Evolutionary conservation across 2,329 filamentous ascomycete genomes (phyloP).

Genomic region (Neofusicoccum kwambonambiense): DNA sequence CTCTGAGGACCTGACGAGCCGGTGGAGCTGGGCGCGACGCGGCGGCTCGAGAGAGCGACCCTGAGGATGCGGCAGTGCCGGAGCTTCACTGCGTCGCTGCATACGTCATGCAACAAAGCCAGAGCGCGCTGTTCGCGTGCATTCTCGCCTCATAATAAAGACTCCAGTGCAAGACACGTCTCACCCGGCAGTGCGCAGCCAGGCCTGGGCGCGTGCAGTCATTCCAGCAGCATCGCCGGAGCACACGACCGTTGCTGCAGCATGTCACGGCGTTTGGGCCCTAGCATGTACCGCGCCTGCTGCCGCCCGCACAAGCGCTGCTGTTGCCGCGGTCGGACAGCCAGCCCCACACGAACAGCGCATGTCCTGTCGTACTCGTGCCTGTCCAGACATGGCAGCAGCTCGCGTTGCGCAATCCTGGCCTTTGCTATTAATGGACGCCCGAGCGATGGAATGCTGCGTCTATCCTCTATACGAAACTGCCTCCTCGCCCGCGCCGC

Average conservation of each 20-base stretch:
- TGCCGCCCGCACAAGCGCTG: not conserved
- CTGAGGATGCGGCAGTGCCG: conserved; percentile 5
- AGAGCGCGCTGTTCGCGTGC: conserved; percentile 9
- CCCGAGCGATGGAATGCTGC: not conserved
- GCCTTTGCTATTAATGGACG: conserved; percentile 3
- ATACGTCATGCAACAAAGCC: not conserved
- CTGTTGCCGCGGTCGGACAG: not conserved
- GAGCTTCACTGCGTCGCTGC: not conserved
- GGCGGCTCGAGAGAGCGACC: not conserved
- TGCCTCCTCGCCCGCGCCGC: not conserved
- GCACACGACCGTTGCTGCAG: conserved; percentile 7
- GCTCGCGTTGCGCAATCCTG: not conserved
- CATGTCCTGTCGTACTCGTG: not conserved
- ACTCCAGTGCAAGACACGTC: not conserved
- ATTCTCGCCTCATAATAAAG: conserved; percentile 1
- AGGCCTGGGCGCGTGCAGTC: not conserved
- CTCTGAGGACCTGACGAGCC: not conserved
- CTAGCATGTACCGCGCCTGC: not conserved
- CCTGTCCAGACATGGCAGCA: not conserved
- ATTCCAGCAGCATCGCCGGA: not conserved
- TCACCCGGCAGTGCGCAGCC: not conserved
- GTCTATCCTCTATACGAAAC: not conserved
- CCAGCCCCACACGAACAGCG: conserved; percentile 4
- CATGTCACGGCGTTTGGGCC: not conserved
- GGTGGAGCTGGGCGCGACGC: conserved; percentile 12